Conservation (phyloP, 108 stramenopile genomes). For the Cyclostephanos tholiformis region DNA sequence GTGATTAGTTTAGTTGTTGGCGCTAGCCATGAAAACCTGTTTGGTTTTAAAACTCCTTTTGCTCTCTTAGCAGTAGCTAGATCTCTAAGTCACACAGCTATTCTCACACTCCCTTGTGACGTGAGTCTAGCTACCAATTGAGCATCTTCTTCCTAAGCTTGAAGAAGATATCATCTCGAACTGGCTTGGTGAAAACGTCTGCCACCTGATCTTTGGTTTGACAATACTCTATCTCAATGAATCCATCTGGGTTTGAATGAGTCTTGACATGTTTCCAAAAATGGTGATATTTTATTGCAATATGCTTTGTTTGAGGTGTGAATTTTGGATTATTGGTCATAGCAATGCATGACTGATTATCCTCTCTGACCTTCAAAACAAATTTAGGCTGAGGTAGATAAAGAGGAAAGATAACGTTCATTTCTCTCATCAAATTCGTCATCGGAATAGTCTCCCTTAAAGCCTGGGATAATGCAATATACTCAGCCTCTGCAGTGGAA, state of each 20-base stretch:
- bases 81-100: background rate
- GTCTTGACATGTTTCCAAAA: constrained; percentile 8
- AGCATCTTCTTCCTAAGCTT: constrained; percentile 3
- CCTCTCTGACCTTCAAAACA: background rate
- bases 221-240: constrained; percentile 23
- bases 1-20: no score
- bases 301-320: constrained; percentile 6
- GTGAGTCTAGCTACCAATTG: constrained; percentile 18
- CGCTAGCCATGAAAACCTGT: no score
- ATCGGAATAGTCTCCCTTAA: no score
- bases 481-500: no score
- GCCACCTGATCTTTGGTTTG: constrained; percentile 31
- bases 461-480: no score
- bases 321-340: constrained; percentile 6
- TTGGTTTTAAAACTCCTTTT: no score
- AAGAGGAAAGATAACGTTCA: no score
- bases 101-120: constrained; percentile 12
- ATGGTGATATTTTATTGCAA: constrained; percentile 1
- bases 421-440: no score
- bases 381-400: background rate
- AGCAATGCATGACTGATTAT: constrained; percentile 4
- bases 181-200: constrained; percentile 39
- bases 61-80: no score
- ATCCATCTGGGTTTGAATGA: background rate
- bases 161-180: constrained; percentile 15